Percentiles rank a stretch among this genome's conserved stretches.
Conservation (phyloP, 2,329 filamentous ascomycete species). For the Acephala macrosclerotiorum region DNA sequence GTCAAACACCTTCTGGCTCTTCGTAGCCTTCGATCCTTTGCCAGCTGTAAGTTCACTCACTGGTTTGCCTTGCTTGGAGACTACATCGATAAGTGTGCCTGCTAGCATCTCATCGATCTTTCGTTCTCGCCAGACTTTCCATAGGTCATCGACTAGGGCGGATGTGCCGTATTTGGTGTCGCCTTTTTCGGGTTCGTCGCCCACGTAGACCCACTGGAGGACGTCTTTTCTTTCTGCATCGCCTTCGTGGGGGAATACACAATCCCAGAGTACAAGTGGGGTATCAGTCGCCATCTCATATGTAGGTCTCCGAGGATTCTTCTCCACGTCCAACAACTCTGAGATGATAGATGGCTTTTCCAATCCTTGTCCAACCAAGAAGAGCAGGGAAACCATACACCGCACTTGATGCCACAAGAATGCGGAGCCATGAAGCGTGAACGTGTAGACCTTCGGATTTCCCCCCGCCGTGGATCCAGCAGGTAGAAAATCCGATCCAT, state of each 20-base stretch:
- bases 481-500: constrained; percentile 53
- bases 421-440: constrained; percentile 87
- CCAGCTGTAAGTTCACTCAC: constrained; percentile 41
- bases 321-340: constrained; percentile 75
- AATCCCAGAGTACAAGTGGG: constrained; percentile 95
- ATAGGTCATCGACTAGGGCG: constrained; percentile 77
- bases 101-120: constrained; percentile 93
- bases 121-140: constrained; percentile 81
- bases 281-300: constrained; percentile 93
- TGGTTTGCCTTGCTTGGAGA: constrained; percentile 50
- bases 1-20: constrained; percentile 55
- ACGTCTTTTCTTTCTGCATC: constrained; percentile 59
- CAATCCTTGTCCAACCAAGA: constrained; percentile 87
- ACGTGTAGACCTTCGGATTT: constrained; percentile 77
- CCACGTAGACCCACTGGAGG: constrained; percentile 81
- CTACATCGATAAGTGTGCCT: constrained; percentile 72
- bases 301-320: constrained; percentile 77
- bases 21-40: constrained; percentile 44
- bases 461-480: constrained; percentile 22
- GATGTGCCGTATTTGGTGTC: constrained; percentile 68
- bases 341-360: constrained; percentile 78
- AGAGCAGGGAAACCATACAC: constrained; percentile 92
- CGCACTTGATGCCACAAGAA: constrained; percentile 99
- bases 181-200: constrained; percentile 65
- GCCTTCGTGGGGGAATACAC: constrained; percentile 74